These are phyloP conservation scores for Closterium sp. DNA, from an alignment of 139 green algal species.

Conservation along the genomic window DNA sequence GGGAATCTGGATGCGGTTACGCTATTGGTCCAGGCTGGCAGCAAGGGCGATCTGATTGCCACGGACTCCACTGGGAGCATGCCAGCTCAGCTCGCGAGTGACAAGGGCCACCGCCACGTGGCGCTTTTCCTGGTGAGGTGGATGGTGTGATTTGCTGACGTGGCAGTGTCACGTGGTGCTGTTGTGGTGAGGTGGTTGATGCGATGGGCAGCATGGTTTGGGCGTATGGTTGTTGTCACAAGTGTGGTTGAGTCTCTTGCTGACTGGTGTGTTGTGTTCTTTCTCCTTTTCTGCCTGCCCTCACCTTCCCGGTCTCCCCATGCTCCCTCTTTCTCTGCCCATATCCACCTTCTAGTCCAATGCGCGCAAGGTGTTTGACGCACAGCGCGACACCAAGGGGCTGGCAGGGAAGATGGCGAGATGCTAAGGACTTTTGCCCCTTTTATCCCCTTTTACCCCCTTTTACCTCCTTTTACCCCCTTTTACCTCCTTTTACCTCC, in stretches of 20 bases:
- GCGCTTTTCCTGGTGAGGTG: slow-evolving; percentile 54
- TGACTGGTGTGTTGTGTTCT: no score
- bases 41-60: slow-evolving; percentile 25
- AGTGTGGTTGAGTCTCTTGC: no score
- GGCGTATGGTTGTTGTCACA: no score
- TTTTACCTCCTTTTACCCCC: no score
- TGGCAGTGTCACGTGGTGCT: slow-evolving; percentile 74
- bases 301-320: no score
- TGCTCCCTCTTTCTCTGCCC: neutral
- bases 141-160: neutral
- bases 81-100: slow-evolving; percentile 81
- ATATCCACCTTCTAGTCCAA: no score
- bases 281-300: no score
- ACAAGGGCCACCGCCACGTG: slow-evolving; percentile 89
- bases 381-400: neutral
- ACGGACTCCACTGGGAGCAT: slow-evolving; percentile 72
- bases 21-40: slow-evolving; percentile 77
- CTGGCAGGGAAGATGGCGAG: neutral
- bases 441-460: no score
- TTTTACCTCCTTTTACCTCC: no score
- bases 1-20: slow-evolving; percentile 88
- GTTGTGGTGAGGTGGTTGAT: neutral
- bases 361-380: slow-evolving; percentile 36
- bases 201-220: no score
- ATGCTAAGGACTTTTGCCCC: no score